These are phyloP conservation scores for Isochrysis galbana DNA, from an alignment of 78 protist species.

Conservation along the genomic window DNA sequence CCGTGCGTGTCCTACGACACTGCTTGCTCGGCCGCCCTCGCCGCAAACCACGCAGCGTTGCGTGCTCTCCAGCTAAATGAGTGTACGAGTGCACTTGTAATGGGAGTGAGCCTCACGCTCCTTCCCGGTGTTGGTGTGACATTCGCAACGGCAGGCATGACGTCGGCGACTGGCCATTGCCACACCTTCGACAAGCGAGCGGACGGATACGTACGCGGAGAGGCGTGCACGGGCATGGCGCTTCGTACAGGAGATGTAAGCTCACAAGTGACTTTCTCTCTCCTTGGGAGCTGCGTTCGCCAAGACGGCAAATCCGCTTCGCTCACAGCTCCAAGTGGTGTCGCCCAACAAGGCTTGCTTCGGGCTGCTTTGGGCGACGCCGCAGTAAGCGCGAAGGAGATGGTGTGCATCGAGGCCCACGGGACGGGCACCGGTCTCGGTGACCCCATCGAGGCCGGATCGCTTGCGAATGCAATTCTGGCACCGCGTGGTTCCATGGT, in stretches of 20 bases:
- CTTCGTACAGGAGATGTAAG: background rate
- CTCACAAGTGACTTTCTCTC: background rate
- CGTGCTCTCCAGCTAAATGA: too few relatives aligned
- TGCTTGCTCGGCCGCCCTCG: too few relatives aligned
- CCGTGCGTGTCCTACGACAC: too few relatives aligned
- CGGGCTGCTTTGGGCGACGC: background rate
- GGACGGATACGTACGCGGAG: slow-evolving; percentile 79
- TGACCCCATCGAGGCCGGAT: slow-evolving; percentile 48
- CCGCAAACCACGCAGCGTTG: too few relatives aligned
- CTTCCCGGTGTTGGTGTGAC: slow-evolving; percentile 36
- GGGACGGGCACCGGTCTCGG: slow-evolving; percentile 81
- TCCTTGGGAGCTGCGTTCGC: background rate
- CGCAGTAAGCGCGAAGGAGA: background rate
- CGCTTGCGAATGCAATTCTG: slow-evolving; percentile 1
- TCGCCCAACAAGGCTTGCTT: background rate
- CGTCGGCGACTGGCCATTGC: slow-evolving; percentile 60
- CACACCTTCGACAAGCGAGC: slow-evolving; percentile 71
- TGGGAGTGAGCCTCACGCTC: slow-evolving; percentile 66
- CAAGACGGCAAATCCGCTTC: background rate
- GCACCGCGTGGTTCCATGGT: background rate
- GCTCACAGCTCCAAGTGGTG: slow-evolving; percentile 10
- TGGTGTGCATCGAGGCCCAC: slow-evolving; percentile 63
- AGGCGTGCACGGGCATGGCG: slow-evolving; percentile 69
- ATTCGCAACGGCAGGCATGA: slow-evolving; percentile 53
- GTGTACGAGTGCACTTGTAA: slow-evolving; percentile 69